phyloP scores from a whole-genome alignment of 768 basidiomycete genomes.

The Termitomyces sp. region DNA sequence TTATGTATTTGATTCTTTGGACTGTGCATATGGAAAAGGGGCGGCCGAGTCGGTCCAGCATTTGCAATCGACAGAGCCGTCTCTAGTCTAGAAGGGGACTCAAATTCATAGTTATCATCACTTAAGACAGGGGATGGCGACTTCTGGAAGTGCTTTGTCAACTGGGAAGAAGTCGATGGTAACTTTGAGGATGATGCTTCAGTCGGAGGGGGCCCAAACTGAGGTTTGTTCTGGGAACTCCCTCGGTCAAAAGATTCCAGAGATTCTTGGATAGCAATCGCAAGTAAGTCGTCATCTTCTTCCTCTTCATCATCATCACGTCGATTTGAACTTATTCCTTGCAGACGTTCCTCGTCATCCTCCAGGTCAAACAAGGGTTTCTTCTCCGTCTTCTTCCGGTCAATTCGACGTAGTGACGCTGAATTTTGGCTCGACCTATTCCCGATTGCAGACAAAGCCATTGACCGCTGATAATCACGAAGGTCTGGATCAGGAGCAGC shows the following conservation, averaged over 20 bases:
- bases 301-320: slow-evolving; percentile 30
- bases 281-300: slow-evolving; percentile 48
- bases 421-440: slow-evolving; percentile 39
- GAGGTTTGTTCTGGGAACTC: not conserved
- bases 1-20: slow-evolving; percentile 10
- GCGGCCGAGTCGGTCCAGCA: slow-evolving; percentile 33
- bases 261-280: slow-evolving; percentile 60
- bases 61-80: slow-evolving; percentile 66
- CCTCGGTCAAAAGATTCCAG: slow-evolving; percentile 51
- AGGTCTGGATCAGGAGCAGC: slow-evolving; percentile 53
- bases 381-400: slow-evolving; percentile 25
- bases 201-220: not conserved
- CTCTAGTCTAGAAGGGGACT: slow-evolving; percentile 46
- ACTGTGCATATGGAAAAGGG: slow-evolving; percentile 2
- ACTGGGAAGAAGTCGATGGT: not conserved
- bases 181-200: slow-evolving; percentile 10
- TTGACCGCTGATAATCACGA: slow-evolving; percentile 52
- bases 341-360: slow-evolving; percentile 36
- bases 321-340: not conserved
- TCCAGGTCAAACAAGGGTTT: slow-evolving; percentile 51
- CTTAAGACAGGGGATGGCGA: slow-evolving; percentile 1
- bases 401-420: slow-evolving; percentile 23
- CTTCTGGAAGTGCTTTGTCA: not conserved
- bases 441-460: slow-evolving; percentile 58
- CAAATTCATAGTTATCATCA: slow-evolving; percentile 18